These are phyloP conservation scores for Oldenlandia corymbosa DNA, from an alignment of 257 asterid genomes.

Conservation along the genomic window DNA sequence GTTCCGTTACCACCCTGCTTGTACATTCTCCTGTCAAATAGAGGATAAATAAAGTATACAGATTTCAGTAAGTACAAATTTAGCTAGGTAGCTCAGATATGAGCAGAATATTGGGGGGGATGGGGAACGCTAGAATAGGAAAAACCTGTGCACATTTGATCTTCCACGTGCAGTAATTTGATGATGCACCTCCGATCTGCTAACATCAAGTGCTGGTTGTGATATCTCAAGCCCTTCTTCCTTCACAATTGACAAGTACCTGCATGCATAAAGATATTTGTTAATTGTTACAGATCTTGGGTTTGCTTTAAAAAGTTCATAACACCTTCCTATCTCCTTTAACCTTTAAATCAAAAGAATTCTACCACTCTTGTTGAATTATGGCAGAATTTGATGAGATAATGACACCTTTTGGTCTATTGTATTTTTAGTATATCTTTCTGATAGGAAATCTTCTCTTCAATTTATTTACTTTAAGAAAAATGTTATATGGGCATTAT, in stretches of 20 bases:
- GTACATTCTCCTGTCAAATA: conserved; percentile 52
- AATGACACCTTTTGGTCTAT: neutral
- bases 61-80: too few relatives aligned
- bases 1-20: conserved; percentile 48
- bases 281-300: neutral
- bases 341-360: neutral
- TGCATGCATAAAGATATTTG: conserved; percentile 12
- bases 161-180: conserved; percentile 71
- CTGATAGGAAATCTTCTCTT: neutral
- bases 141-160: conserved; percentile 62
- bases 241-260: conserved; percentile 67
- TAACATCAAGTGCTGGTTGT: conserved; percentile 73
- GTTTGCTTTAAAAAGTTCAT: neutral
- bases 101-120: neutral
- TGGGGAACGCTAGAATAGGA: neutral
- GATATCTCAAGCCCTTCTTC: conserved; percentile 80
- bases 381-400: too few relatives aligned
- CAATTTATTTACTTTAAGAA: neutral
- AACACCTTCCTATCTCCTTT: too few relatives aligned
- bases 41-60: neutral
- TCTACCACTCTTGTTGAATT: neutral
- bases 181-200: conserved; percentile 77
- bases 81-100: neutral
- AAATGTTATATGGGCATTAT: neutral
- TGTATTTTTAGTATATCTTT: too few relatives aligned